Percentiles rank a stretch among this genome's conserved stretches.
phyloP scores from a whole-genome alignment of 1,284 basidiomycete genomes.

The Fomitopsis palustris region DNA sequence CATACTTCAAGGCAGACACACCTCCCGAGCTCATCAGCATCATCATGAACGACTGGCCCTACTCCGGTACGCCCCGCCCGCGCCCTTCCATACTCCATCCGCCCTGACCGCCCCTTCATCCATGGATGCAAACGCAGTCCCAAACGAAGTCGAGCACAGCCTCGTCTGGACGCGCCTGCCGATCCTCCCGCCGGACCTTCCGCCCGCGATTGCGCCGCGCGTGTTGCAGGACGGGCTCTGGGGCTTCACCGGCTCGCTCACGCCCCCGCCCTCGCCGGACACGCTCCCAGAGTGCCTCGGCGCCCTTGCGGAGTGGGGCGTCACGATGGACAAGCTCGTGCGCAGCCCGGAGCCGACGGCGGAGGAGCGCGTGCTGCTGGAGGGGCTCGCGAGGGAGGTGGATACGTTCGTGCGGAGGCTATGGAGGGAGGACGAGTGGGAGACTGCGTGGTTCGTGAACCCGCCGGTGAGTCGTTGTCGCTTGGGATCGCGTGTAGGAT shows the following conservation, averaged over 20 bases:
- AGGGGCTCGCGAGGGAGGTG: conserved; percentile 52
- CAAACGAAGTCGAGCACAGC: conserved; percentile 68
- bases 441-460: conserved; percentile 85
- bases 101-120: not conserved
- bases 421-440: conserved; percentile 71
- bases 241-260: conserved; percentile 66
- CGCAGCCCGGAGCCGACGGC: conserved; percentile 38
- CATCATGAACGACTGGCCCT: conserved; percentile 82
- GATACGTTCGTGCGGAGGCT: conserved; percentile 54
- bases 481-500: not conserved
- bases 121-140: conserved; percentile 48
- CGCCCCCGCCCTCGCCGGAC: conserved; percentile 61
- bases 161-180: conserved; percentile 75
- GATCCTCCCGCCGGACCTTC: conserved; percentile 50
- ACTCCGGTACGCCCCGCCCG: conserved; percentile 53
- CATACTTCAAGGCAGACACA: conserved; percentile 64
- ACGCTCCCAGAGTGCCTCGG: conserved; percentile 53
- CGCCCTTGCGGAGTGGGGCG: conserved; percentile 63
- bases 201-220: conserved; percentile 43
- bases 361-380: conserved; percentile 51
- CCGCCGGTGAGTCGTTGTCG: conserved; percentile 57
- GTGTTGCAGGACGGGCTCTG: conserved; percentile 70
- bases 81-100: no score
- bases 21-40: conserved; percentile 61
- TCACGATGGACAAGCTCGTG: conserved; percentile 57